These are phyloP conservation scores for Suillus ampliporus DNA, from an alignment of 768 basidiomycete genomes.

Conservation along the genomic window DNA sequence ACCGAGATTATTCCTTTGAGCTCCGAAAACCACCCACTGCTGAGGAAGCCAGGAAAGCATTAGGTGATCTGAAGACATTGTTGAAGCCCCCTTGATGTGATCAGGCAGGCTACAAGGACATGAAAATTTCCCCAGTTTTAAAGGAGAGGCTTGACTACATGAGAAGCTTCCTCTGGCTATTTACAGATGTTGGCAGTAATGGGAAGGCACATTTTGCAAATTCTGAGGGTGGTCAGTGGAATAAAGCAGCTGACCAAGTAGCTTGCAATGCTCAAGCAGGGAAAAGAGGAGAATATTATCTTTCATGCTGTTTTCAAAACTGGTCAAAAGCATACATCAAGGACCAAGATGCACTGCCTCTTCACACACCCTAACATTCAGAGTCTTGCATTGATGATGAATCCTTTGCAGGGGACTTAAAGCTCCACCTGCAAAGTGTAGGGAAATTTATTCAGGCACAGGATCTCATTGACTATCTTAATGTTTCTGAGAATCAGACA, in stretches of 20 bases:
- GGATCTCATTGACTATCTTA: conserved; percentile 20
- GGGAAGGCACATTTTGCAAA: no score
- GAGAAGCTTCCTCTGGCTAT: no score
- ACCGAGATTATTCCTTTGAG: no score
- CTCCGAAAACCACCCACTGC: no score
- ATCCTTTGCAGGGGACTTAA: conserved; percentile 17
- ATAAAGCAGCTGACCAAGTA: background rate
- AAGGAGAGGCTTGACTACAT: no score
- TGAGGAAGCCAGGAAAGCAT: no score
- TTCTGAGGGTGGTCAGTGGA: conserved; percentile 9
- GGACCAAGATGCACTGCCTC: conserved; percentile 27
- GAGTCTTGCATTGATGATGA: conserved; percentile 23
- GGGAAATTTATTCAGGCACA: conserved; percentile 27
- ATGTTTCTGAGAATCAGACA: conserved; percentile 15
- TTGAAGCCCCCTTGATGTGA: no score
- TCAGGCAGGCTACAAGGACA: no score
- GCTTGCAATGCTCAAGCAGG: background rate
- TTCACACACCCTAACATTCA: no score
- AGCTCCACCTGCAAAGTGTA: conserved; percentile 21
- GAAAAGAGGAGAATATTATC: conserved; percentile 12
- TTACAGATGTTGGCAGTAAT: no score
- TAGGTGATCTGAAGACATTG: no score
- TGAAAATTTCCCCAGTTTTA: no score
- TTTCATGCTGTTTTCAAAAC: background rate
- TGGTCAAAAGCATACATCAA: conserved; percentile 23